Base-by-base conservation (phyloP, 305 asterid species). In the Solanum aculeatissimum region DNA sequence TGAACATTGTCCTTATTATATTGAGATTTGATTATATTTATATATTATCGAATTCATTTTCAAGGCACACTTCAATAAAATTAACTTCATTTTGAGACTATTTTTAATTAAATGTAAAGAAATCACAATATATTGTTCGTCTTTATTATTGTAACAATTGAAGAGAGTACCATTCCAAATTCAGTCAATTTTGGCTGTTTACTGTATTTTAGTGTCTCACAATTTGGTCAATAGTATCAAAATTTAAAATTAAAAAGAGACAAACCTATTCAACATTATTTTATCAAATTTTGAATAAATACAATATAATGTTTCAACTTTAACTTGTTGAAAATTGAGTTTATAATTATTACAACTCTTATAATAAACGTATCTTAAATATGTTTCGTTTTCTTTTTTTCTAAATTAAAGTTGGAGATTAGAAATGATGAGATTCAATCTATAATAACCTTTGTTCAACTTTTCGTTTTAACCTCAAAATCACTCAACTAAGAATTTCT, bases 391-490 rank as follows among this genome's bases (percentile, higher is more conserved):
- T 7, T 0, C 2, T 13, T 63, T 65, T 63, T 65, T 14, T 23
- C 6, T 14, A 65, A 29, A 4, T 29, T 15, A 14, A 7, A 23
- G 9, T 7, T 60, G 0, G 14, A 2, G 9, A 60, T 60, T 12
- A 60, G 4, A 4, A 23, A 6, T 25, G 3, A 25, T 62, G 19
- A 62, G 35, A 15, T 27, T 65, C 6, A 10, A 14, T 23, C n/a
- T n/a, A 2, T 25, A 11, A 63, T 0, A 15, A 14, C 1, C 0
- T 63, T 13, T 25, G 5, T n/a, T n/a, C n/a, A n/a, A n/a, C n/a
- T n/a, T n/a, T n/a, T n/a, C n/a, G n/a, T n/a, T n/a, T n/a, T n/a
- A n/a, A n/a, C n/a, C n/a, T n/a, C n/a, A n/a, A n/a, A n/a, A n/a
- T n/a, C n/a, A n/a, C n/a, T n/a, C n/a, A n/a, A n/a, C n/a, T n/a